phyloP scores from a whole-genome alignment of 768 basidiomycete genomes.

The Calocybe indica region DNA sequence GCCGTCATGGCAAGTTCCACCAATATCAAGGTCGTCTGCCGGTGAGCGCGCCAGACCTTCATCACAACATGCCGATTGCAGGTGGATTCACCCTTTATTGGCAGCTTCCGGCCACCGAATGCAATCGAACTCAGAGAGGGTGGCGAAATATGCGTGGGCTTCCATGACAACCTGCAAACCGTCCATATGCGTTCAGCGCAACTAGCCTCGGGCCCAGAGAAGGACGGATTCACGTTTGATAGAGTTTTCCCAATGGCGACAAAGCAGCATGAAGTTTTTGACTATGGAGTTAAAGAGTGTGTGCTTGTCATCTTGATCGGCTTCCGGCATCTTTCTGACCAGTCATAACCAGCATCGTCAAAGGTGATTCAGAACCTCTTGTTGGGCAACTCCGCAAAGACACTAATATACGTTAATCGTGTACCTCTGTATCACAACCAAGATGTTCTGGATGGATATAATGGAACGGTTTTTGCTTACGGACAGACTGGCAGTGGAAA shows the following conservation, averaged over 20 bases:
- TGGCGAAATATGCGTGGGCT: constrained; percentile 84
- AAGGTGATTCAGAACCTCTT: constrained; percentile 44
- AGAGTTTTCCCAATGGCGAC: constrained; percentile 92
- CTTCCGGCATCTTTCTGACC: constrained; percentile 14
- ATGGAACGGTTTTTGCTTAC: constrained; percentile 91
- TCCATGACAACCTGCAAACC: constrained; percentile 81
- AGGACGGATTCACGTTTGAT: constrained; percentile 97
- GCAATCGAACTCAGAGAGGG: constrained; percentile 84
- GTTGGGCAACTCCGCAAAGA: constrained; percentile 2
- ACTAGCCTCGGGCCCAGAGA: constrained; percentile 78
- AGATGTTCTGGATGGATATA: constrained; percentile 99
- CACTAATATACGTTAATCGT: not conserved
- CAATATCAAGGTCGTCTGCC: constrained; percentile 99
- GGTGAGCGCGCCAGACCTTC: constrained; percentile 47
- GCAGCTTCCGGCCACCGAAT: constrained; percentile 84
- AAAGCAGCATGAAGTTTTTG: constrained; percentile 90
- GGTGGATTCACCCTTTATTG: too few species aligned
- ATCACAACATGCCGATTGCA: too few species aligned
- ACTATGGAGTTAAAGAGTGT: constrained; percentile 97
- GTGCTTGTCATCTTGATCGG: constrained; percentile 22
- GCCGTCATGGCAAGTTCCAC: constrained; percentile 64
- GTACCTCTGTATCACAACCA: constrained; percentile 1
- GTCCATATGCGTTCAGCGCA: constrained; percentile 73
- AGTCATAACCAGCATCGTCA: constrained; percentile 63
- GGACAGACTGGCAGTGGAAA: constrained; percentile 87